Percentiles rank a stretch among this genome's conserved stretches.
phyloP scores from a whole-genome alignment of 805 yeast genomes.

The Teunomyces funiuensis region DNA sequence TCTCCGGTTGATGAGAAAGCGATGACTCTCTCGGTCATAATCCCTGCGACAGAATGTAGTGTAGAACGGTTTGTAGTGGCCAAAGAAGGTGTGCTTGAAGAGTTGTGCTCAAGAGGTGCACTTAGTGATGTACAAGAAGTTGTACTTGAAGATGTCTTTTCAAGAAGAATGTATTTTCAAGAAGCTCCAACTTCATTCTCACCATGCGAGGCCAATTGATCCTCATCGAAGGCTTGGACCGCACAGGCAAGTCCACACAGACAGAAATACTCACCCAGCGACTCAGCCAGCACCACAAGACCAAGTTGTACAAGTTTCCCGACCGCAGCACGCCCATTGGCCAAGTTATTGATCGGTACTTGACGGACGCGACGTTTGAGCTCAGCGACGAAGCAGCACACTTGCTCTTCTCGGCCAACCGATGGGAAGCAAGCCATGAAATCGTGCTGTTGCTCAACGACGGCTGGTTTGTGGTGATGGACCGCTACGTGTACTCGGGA shows the following conservation, averaged over 20 bases:
- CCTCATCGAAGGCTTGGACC: slow-evolving; percentile 87
- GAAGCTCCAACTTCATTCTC: neutral
- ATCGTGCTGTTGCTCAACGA: slow-evolving; percentile 45
- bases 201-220: slow-evolving; percentile 67
- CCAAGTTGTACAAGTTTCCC: slow-evolving; percentile 73
- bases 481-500: slow-evolving; percentile 90
- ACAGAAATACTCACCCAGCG: slow-evolving; percentile 32
- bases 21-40: slow-evolving; percentile 33
- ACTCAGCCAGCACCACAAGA: slow-evolving; percentile 13
- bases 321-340: slow-evolving; percentile 86
- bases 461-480: slow-evolving; percentile 69
- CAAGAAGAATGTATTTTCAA: neutral
- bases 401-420: slow-evolving; percentile 82
- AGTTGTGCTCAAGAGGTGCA: no score
- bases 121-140: neutral
- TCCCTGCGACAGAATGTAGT: slow-evolving; percentile 23
- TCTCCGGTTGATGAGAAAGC: slow-evolving; percentile 31
- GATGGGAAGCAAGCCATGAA: slow-evolving; percentile 76
- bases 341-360: slow-evolving; percentile 67
- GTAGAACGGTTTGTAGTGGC: neutral
- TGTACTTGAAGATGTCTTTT: neutral
- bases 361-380: slow-evolving; percentile 48
- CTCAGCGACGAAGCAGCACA: slow-evolving; percentile 82
- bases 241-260: slow-evolving; percentile 95
- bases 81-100: neutral